Conservation (phyloP, 768 basidiomycete genomes). For the Pulveroboletus frians region DNA sequence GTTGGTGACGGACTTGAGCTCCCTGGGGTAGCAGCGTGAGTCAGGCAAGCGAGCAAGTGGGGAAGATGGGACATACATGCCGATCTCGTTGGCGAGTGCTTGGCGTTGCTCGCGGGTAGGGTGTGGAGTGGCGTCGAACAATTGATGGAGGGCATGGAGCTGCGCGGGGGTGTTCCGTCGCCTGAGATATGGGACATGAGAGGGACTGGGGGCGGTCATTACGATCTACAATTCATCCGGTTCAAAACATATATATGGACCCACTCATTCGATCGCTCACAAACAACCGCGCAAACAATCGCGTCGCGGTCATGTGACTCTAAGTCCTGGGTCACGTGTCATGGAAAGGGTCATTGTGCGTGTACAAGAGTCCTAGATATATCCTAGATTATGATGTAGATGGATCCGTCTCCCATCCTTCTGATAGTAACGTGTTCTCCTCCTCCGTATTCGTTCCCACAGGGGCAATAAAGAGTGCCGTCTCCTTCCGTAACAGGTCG, state of each 20-base stretch:
- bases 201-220: slow-evolving; percentile 4
- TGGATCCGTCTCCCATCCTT: slow-evolving; percentile 10
- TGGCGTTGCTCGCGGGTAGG: slow-evolving; percentile 41
- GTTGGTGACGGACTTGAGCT: slow-evolving; percentile 64
- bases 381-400: slow-evolving; percentile 9
- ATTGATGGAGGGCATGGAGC: slow-evolving; percentile 29
- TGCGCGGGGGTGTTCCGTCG: slow-evolving; percentile 33
- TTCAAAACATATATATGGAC: slow-evolving; percentile 14
- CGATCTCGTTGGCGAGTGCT: slow-evolving; percentile 34
- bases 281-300: slow-evolving; percentile 10
- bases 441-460: slow-evolving; percentile 42
- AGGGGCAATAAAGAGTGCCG: slow-evolving; percentile 25
- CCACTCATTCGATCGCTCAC: slow-evolving; percentile 16
- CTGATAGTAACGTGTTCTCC: slow-evolving; percentile 35
- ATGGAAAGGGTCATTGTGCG: neutral
- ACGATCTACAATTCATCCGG: neutral
- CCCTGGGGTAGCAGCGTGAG: slow-evolving; percentile 35
- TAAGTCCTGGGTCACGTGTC: slow-evolving; percentile 18
- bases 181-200: slow-evolving; percentile 26
- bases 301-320: slow-evolving; percentile 26
- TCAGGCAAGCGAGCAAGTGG: slow-evolving; percentile 1
- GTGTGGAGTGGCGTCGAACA: slow-evolving; percentile 36
- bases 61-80: slow-evolving; percentile 28
- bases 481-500: slow-evolving; percentile 24
- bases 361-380: slow-evolving; percentile 8